Evolutionary conservation across 331 rosid genomes (phyloP), one percentile per base, ranked within the genome.

Genomic region (Phaseolus coccineus): DNA sequence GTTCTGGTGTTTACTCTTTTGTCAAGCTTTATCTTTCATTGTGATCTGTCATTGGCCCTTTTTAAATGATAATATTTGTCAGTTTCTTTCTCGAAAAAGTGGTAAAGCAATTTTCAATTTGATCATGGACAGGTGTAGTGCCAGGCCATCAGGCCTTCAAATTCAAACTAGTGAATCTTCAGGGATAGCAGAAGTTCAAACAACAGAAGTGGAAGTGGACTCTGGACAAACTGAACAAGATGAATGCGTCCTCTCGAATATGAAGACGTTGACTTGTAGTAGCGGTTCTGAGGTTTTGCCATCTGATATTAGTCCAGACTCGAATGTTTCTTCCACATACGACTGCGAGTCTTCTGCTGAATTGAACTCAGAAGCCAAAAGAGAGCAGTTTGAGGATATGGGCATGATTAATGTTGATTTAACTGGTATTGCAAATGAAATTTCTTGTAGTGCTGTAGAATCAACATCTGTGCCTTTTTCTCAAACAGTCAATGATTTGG

Each of bases 81-180:
- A 8, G 16, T 40, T 61, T 22, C 51, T 57, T 63, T 55, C 59
- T 51, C 33, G 51, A 22, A 71, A 57, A 63, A 39, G 53, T 55
- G 65, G 22, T 22, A 22, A 57, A 81, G 27, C 31, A 37, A n/a
- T 87, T 50, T 24, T 72, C 61, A 78, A 14, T 61, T 68, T 85
- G 70, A 77, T 44, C 44, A 39, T 86, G 80, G 64, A 51, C 90
- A 96, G 99, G 90, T 87, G 82, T 30, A 82, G 46, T 63, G 88
- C 97, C 5, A 89, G 93, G 46, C 81, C 89, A 39, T 82, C 93
- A 24, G 81, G 90, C 64, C 92, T 90, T 69, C 89, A 81, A 77
- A 84, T 89, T 70, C 91, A 78, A 80, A 81, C 87, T 64, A 62
- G 30, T 1, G 88, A 94, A 80, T 70, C 89, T 72, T 76, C 83